A percentile compares a stretch with the other conserved stretches of the same genome.
Evolutionary conservation across 169 alveolate genomes (phyloP).

Genomic region (Plasmodium fragile): DNA sequence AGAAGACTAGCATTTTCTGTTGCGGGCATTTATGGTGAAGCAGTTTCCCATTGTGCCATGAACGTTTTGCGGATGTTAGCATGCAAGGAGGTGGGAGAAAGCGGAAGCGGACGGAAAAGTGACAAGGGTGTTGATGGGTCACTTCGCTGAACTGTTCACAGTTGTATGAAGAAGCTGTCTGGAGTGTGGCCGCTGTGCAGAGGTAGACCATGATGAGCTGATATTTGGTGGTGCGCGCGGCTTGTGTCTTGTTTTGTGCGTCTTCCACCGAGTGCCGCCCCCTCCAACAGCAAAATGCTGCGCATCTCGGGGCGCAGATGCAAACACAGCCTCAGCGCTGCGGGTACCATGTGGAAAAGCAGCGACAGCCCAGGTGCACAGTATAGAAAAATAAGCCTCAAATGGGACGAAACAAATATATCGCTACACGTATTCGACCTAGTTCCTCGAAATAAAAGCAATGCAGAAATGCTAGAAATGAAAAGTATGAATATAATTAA

Average conservation of each 20-base stretch:
- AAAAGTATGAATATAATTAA: conserved; percentile 71
- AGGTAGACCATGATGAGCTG: neutral
- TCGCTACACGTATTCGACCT: conserved; percentile 33
- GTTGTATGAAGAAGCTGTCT: neutral
- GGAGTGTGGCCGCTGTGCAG: neutral
- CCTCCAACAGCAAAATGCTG: neutral
- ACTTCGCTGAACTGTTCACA: neutral
- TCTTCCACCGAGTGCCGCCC: neutral
- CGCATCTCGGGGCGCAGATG: neutral
- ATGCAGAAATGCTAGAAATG: conserved; percentile 63
- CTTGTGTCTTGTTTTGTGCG: neutral
- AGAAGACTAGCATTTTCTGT: neutral
- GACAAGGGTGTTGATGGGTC: neutral
- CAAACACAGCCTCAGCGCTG: neutral
- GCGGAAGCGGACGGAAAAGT: neutral
- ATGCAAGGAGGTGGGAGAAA: neutral
- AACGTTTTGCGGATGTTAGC: neutral
- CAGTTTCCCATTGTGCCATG: neutral
- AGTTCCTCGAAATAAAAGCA: conserved; percentile 49
- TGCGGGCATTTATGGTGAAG: neutral
- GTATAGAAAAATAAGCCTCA: conserved; percentile 32
- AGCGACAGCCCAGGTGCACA: neutral
- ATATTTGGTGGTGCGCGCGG: too few relatives aligned
- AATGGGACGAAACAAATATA: conserved; percentile 57
- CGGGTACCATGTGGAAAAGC: neutral